These are phyloP conservation scores for Xylaria acuta DNA, from an alignment of 495 filamentous ascomycete species.

Conservation along the genomic window DNA sequence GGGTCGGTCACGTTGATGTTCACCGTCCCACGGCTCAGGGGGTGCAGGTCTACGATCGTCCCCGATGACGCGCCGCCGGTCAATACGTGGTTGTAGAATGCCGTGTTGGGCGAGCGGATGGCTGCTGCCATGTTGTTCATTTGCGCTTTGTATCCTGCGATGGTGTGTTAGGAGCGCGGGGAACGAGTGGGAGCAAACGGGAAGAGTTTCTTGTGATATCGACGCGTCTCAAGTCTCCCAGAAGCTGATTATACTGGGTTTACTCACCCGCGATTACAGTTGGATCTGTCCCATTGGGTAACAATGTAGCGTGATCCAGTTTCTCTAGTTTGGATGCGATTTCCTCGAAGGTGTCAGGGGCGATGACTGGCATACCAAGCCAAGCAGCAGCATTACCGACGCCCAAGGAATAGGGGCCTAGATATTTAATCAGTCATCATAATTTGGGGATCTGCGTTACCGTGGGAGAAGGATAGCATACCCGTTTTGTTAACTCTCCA, in stretches of 20 bases:
- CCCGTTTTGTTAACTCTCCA: slow-evolving; percentile 50
- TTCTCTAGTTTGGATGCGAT: slow-evolving; percentile 42
- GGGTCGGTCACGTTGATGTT: slow-evolving; percentile 51
- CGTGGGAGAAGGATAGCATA: neutral
- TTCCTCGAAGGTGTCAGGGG: slow-evolving; percentile 41
- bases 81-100: slow-evolving; percentile 52
- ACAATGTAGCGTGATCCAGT: slow-evolving; percentile 46
- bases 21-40: slow-evolving; percentile 54
- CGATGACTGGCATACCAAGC: slow-evolving; percentile 54
- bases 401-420: slow-evolving; percentile 51
- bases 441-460: too few species aligned
- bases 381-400: slow-evolving; percentile 53
- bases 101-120: slow-evolving; percentile 45
- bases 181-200: neutral
- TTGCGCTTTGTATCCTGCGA: slow-evolving; percentile 51
- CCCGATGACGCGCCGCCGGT: slow-evolving; percentile 43
- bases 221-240: neutral
- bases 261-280: slow-evolving; percentile 46
- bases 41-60: slow-evolving; percentile 50
- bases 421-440: neutral
- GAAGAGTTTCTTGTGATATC: neutral
- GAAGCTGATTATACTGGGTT: neutral
- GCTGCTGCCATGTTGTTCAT: slow-evolving; percentile 50
- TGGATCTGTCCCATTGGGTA: slow-evolving; percentile 44
- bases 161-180: neutral